These are phyloP conservation scores for Suillus subaureus DNA, from an alignment of 768 basidiomycete species.

Conservation along the genomic window DNA sequence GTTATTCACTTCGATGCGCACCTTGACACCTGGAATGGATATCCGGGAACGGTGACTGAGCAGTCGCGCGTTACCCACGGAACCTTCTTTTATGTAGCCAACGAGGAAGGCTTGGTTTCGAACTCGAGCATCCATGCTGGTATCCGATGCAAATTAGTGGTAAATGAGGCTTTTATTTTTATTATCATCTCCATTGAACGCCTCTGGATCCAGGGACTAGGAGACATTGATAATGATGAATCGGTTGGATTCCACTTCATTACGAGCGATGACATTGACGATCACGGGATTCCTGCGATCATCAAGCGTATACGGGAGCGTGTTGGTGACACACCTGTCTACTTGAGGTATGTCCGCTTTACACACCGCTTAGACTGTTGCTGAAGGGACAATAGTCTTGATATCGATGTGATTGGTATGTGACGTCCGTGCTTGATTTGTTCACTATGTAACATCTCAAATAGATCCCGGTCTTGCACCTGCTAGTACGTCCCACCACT, in stretches of 20 bases:
- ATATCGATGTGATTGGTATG: slow-evolving; percentile 80
- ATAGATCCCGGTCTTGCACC: slow-evolving; percentile 79
- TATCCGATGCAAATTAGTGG: slow-evolving; percentile 74
- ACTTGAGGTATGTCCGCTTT: slow-evolving; percentile 51
- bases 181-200: neutral
- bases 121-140: slow-evolving; percentile 83
- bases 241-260: slow-evolving; percentile 80
- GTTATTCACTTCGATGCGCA: slow-evolving; percentile 86
- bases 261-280: slow-evolving; percentile 82
- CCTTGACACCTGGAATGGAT: slow-evolving; percentile 60
- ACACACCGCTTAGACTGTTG: neutral
- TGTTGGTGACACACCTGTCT: slow-evolving; percentile 75
- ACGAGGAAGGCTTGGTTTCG: slow-evolving; percentile 74
- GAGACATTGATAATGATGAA: slow-evolving; percentile 60
- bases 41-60: slow-evolving; percentile 45
- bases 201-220: slow-evolving; percentile 18
- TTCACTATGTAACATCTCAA: neutral
- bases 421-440: neutral
- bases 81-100: slow-evolving; percentile 82
- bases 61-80: slow-evolving; percentile 81
- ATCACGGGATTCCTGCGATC: slow-evolving; percentile 71
- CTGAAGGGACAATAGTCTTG: slow-evolving; percentile 46
- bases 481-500: slow-evolving; percentile 53
- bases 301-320: slow-evolving; percentile 68
- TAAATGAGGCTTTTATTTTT: slow-evolving; percentile 26